Evolutionary conservation across 1,284 basidiomycete species (phyloP).

Genomic region (Moesziomyces parantarcticus): DNA sequence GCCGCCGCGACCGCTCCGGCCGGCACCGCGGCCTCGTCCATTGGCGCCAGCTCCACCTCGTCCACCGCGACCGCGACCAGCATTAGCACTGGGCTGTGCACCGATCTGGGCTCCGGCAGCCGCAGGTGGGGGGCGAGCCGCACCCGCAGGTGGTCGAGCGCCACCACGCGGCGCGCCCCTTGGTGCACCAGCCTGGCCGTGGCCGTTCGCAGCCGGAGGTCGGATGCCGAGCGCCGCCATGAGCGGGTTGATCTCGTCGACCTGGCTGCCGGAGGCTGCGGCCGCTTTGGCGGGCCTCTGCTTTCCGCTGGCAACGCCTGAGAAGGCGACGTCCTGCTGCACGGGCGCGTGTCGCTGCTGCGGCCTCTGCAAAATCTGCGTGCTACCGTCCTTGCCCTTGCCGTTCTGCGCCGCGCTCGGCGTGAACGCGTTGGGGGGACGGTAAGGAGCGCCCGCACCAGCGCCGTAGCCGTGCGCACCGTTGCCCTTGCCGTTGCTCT

Average conservation of each 20-base stretch:
- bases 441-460: slow-evolving; percentile 20
- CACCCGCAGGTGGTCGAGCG: slow-evolving; percentile 10
- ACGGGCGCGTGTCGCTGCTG: slow-evolving; percentile 40
- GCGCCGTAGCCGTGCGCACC: slow-evolving; percentile 35
- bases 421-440: slow-evolving; percentile 47
- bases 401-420: slow-evolving; percentile 34
- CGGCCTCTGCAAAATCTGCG: slow-evolving; percentile 42
- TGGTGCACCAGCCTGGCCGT: slow-evolving; percentile 13
- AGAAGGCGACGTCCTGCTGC: slow-evolving; percentile 46
- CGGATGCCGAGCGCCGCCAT: slow-evolving; percentile 51
- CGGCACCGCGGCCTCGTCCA: not conserved
- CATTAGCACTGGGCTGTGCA: slow-evolving; percentile 13
- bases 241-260: slow-evolving; percentile 44
- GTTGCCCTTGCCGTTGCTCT: slow-evolving; percentile 31
- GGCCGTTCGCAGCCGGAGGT: slow-evolving; percentile 19
- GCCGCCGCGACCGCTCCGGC: slow-evolving; percentile 22
- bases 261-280: slow-evolving; percentile 12
- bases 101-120: slow-evolving; percentile 12
- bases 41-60: slow-evolving; percentile 12
- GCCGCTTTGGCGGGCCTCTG: slow-evolving; percentile 37
- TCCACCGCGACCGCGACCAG: slow-evolving; percentile 27
- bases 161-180: slow-evolving; percentile 26
- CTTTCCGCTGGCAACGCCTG: slow-evolving; percentile 44
- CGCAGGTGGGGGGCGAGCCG: slow-evolving; percentile 6
- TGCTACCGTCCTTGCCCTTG: slow-evolving; percentile 19